A percentile compares a stretch with the other conserved stretches of the same genome.
Evolutionary conservation across 306 rosid species (phyloP).

Genomic region (Pueraria montana): DNA sequence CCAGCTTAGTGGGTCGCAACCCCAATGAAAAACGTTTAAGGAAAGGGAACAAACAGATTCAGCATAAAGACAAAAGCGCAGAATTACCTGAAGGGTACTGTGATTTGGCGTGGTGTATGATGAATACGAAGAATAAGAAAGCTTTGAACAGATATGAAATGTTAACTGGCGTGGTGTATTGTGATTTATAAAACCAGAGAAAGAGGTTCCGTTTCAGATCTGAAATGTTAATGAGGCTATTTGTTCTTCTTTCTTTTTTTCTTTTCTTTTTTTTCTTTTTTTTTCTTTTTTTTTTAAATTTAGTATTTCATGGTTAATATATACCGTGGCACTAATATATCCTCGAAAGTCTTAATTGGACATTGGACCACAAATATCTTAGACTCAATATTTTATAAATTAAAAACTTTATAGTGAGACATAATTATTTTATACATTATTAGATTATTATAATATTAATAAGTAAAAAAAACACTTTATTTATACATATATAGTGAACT

Average conservation of each 20-base stretch:
- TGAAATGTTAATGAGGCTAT: constrained; percentile 23
- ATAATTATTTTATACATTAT: too few species aligned
- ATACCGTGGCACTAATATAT: background rate
- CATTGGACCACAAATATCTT: background rate
- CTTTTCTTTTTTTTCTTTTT: background rate
- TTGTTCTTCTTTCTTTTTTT: background rate
- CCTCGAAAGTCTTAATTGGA: background rate
- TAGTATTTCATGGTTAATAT: background rate
- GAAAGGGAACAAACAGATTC: constrained; percentile 12
- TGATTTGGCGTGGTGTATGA: background rate
- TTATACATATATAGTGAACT: too few species aligned
- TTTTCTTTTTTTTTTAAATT: background rate
- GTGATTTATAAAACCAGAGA: background rate
- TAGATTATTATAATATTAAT: too few species aligned
- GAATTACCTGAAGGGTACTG: constrained; percentile 44
- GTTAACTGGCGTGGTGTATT: too few species aligned
- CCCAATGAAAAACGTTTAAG: background rate
- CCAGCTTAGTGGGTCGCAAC: background rate
- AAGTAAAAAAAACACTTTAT: too few species aligned
- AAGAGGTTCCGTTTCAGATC: constrained; percentile 47
- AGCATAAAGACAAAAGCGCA: background rate
- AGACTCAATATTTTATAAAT: background rate
- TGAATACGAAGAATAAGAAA: constrained; percentile 1
- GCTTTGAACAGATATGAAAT: constrained; percentile 1
- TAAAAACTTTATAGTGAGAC: background rate